These are phyloP conservation scores for Pestalotiopsis sp. DNA, from an alignment of 2,329 filamentous ascomycete species.

Conservation along the genomic window DNA sequence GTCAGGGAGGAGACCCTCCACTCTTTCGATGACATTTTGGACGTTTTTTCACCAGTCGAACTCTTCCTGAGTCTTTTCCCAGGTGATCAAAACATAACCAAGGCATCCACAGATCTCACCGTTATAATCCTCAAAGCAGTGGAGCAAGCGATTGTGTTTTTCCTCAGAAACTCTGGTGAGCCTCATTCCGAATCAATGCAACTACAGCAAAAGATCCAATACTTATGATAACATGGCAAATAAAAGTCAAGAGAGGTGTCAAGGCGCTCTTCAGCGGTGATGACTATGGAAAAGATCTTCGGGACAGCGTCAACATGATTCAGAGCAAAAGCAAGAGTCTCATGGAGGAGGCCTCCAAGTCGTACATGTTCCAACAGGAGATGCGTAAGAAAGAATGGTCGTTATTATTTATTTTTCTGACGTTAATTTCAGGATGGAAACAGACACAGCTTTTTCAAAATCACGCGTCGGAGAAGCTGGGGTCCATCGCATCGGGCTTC, in stretches of 20 bases:
- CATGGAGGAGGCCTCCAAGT: constrained; percentile 11
- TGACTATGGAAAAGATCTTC: constrained; percentile 11
- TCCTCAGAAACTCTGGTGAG: constrained; percentile 11
- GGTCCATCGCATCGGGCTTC: neutral
- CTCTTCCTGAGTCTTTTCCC: constrained; percentile 13
- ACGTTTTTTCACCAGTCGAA: constrained; percentile 16
- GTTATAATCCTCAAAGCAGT: constrained; percentile 10
- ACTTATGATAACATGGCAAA: neutral
- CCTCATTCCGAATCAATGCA: neutral
- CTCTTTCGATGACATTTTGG: constrained; percentile 10
- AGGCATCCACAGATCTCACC: constrained; percentile 8
- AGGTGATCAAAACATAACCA: constrained; percentile 1
- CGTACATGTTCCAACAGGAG: constrained; percentile 11
- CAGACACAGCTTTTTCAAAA: neutral
- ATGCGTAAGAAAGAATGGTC: neutral
- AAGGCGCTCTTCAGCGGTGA: neutral
- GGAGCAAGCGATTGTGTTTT: constrained; percentile 11
- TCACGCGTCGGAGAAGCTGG: neutral
- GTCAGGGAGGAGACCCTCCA: neutral
- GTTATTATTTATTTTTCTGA: neutral
- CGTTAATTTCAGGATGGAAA: neutral
- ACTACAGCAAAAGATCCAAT: neutral
- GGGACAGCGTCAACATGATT: constrained; percentile 9
- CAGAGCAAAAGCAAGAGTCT: constrained; percentile 13
- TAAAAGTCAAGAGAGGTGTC: neutral